Conservation (phyloP, 306 rosid genomes). For the Cucurbita pepo region DNA sequence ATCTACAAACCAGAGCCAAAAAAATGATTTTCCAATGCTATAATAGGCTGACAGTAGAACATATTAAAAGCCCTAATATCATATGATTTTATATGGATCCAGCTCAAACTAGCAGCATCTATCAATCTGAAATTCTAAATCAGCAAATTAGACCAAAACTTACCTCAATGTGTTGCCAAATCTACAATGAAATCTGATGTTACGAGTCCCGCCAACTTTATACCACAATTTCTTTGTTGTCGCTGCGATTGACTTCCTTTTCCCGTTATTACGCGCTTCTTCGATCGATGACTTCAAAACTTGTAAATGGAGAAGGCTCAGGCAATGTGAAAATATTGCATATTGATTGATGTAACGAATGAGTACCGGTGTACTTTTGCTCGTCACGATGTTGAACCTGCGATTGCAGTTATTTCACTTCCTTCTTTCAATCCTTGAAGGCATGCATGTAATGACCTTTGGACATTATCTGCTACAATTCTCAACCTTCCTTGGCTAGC, state of each 20-base stretch:
- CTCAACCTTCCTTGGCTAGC: slow-evolving; percentile 84
- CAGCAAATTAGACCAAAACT: slow-evolving; percentile 16
- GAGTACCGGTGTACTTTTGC: neutral
- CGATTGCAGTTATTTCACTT: slow-evolving; percentile 32
- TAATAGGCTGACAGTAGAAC: slow-evolving; percentile 14
- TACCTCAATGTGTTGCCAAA: neutral
- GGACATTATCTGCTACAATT: slow-evolving; percentile 74
- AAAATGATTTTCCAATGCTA: slow-evolving; percentile 10
- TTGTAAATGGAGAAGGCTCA: neutral
- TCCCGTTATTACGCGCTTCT: slow-evolving; percentile 9
- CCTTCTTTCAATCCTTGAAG: slow-evolving; percentile 90
- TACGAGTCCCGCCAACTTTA: neutral
- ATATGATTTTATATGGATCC: slow-evolving; percentile 19
- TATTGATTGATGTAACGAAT: neutral
- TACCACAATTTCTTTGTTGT: slow-evolving; percentile 5
- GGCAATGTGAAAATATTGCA: neutral
- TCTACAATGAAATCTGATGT: neutral
- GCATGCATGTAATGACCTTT: slow-evolving; percentile 53
- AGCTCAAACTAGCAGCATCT: slow-evolving; percentile 15
- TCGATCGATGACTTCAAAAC: slow-evolving; percentile 5
- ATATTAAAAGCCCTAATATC: slow-evolving; percentile 35
- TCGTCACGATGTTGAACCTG: neutral
- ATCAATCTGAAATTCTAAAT: slow-evolving; percentile 20
- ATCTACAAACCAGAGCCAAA: slow-evolving; percentile 37
- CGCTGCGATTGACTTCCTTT: slow-evolving; percentile 6